Conservation (phyloP, 768 basidiomycete species). For the Suillus cothurnatus region DNA sequence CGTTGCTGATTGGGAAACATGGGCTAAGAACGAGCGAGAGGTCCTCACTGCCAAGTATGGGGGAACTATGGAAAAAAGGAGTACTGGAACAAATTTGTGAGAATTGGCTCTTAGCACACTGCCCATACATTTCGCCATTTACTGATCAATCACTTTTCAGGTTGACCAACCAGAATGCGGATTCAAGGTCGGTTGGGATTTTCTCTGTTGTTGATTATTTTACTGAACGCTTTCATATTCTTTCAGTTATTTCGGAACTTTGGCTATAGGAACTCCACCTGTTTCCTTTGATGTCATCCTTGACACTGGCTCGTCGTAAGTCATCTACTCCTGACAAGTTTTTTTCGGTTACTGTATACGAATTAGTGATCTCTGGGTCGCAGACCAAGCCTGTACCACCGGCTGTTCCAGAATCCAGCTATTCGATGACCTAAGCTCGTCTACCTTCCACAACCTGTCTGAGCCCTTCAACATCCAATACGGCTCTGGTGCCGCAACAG, state of each 20-base stretch:
- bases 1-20: slow-evolving; percentile 47
- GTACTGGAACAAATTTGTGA: slow-evolving; percentile 55
- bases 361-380: slow-evolving; percentile 83
- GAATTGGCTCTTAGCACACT: slow-evolving; percentile 17
- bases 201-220: slow-evolving; percentile 16
- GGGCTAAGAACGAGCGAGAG: slow-evolving; percentile 55
- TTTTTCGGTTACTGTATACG: slow-evolving; percentile 2
- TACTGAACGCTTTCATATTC: slow-evolving; percentile 9
- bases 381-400: slow-evolving; percentile 47
- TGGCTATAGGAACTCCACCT: slow-evolving; percentile 84
- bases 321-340: slow-evolving; percentile 4
- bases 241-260: slow-evolving; percentile 69
- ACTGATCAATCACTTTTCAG: slow-evolving; percentile 36
- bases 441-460: slow-evolving; percentile 58
- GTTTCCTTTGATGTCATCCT: slow-evolving; percentile 81
- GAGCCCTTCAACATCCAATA: slow-evolving; percentile 72
- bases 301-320: slow-evolving; percentile 84
- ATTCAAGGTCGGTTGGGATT: slow-evolving; percentile 55
- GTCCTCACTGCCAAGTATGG: slow-evolving; percentile 52
- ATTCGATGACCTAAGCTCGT: slow-evolving; percentile 56
- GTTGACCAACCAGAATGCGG: slow-evolving; percentile 64
- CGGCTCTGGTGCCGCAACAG: slow-evolving; percentile 77
- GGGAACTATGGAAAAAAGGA: slow-evolving; percentile 37
- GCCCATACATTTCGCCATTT: not conserved
- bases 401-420: slow-evolving; percentile 50